phyloP scores from a whole-genome alignment of 805 yeast species.

The Candida caryicola region DNA sequence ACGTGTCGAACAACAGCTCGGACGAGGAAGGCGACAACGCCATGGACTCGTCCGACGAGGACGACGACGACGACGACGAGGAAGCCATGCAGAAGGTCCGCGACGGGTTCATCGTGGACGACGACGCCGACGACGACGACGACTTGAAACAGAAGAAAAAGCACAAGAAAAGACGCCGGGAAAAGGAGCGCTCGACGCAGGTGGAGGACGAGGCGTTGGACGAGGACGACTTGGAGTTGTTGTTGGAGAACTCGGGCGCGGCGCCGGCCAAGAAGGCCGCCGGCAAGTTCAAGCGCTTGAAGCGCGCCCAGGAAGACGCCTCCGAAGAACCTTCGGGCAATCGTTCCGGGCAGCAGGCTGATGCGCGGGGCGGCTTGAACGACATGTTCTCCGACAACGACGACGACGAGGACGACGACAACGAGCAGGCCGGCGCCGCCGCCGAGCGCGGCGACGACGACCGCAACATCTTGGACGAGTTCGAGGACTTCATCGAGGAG shows the following conservation, averaged over 20 bases:
- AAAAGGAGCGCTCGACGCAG: conserved; percentile 10
- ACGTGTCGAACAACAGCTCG: conserved; percentile 28
- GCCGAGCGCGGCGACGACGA: conserved; percentile 21
- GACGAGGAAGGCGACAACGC: conserved; percentile 38
- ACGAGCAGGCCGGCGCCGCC: conserved; percentile 29
- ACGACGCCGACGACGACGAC: conserved; percentile 48
- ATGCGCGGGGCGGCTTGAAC: conserved; percentile 44
- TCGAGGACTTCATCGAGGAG: conserved; percentile 96
- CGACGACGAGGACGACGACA: conserved; percentile 35
- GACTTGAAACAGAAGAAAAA: conserved; percentile 35
- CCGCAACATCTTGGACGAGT: conserved; percentile 63
- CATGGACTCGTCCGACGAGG: conserved; percentile 78
- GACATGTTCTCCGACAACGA: conserved; percentile 77
- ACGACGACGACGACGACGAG: conserved; percentile 81
- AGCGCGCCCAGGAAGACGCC: conserved; percentile 53
- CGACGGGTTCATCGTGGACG: conserved; percentile 93
- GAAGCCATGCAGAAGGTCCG: conserved; percentile 81
- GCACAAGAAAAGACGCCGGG: conserved; percentile 39
- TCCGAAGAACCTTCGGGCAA: conserved; percentile 24
- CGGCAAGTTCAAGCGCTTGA: conserved; percentile 72
- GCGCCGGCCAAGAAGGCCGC: conserved; percentile 40
- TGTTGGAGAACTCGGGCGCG: conserved; percentile 89
- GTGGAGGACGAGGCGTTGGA: conserved; percentile 68
- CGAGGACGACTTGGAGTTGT: conserved; percentile 90
- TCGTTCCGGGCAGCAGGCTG: conserved; percentile 29